These are phyloP conservation scores for Aspergillus carlsbadensis DNA, from an alignment of 495 filamentous ascomycete genomes.

Conservation along the genomic window DNA sequence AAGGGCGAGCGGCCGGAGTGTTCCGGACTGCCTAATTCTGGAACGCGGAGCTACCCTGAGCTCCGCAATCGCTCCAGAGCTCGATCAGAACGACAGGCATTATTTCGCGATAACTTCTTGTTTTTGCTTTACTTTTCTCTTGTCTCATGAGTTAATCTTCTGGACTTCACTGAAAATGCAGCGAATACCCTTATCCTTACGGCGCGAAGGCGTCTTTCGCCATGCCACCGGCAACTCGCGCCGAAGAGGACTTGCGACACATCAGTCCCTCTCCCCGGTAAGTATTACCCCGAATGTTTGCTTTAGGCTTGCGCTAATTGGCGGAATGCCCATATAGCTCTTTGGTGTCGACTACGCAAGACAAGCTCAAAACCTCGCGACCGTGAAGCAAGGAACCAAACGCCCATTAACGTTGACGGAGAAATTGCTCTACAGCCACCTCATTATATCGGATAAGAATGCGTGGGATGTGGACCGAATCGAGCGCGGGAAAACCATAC, in stretches of 20 bases:
- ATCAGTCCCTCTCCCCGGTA: not conserved
- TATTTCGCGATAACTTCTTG: too few relatives aligned
- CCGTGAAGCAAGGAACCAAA: slow-evolving; percentile 74
- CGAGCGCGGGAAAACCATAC: slow-evolving; percentile 81
- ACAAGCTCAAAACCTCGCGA: slow-evolving; percentile 81
- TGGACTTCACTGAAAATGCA: not conserved
- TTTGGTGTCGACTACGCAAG: slow-evolving; percentile 55
- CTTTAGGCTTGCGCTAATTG: not conserved
- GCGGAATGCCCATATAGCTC: not conserved
- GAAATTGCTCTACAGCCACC: slow-evolving; percentile 90
- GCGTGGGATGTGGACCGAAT: slow-evolving; percentile 74
- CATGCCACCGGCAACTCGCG: not conserved
- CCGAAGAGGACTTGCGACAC: not conserved
- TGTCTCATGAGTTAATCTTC: too few relatives aligned
- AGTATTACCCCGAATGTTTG: too few relatives aligned
- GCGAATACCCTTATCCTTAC: not conserved
- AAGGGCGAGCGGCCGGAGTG: too few relatives aligned
- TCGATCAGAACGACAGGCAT: too few relatives aligned
- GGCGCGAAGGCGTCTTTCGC: not conserved
- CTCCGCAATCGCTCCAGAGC: not conserved
- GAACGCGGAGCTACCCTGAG: not conserved
- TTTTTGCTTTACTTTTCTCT: too few relatives aligned
- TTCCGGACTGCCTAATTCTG: too few relatives aligned
- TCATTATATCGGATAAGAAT: slow-evolving; percentile 80
- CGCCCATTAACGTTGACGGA: slow-evolving; percentile 82